These are phyloP conservation scores for Hygrophila difformis DNA, from an alignment of 257 asterid genomes.

Conservation along the genomic window DNA sequence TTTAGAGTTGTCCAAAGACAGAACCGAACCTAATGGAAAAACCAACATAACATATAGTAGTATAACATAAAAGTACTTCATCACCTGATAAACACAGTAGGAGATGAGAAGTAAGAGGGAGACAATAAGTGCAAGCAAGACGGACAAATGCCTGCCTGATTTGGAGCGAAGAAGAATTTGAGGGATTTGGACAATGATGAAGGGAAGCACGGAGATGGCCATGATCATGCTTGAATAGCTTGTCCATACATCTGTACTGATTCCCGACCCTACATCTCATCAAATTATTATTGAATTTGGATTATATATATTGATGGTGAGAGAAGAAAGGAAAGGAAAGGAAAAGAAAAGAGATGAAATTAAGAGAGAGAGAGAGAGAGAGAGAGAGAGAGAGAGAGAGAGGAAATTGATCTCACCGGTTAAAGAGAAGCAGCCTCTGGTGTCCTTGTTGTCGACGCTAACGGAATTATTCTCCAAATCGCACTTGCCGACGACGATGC, in stretches of 20 bases:
- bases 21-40: no score
- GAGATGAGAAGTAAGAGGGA: conserved; percentile 42
- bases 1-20: no score
- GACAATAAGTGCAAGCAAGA: conserved; percentile 52
- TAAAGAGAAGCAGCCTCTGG: conserved; percentile 50
- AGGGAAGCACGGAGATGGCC: conserved; percentile 64
- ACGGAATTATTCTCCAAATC: conserved; percentile 32
- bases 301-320: no score
- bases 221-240: conserved; percentile 60
- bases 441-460: not conserved
- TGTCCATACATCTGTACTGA: conserved; percentile 67
- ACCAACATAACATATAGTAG: no score
- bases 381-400: conserved; percentile 19
- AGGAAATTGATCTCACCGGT: no score
- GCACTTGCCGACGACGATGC: conserved; percentile 77
- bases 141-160: conserved; percentile 46
- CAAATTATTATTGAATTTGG: no score
- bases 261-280: conserved; percentile 57
- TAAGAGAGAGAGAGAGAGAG: not conserved
- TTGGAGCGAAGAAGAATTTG: conserved; percentile 28
- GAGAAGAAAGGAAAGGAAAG: conserved; percentile 13
- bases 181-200: conserved; percentile 63
- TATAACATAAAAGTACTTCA: no score
- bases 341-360: conserved; percentile 58
- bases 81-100: conserved; percentile 72